phyloP scores from a whole-genome alignment of 2,329 filamentous ascomycete species.

The Ascochyta koolunga region DNA sequence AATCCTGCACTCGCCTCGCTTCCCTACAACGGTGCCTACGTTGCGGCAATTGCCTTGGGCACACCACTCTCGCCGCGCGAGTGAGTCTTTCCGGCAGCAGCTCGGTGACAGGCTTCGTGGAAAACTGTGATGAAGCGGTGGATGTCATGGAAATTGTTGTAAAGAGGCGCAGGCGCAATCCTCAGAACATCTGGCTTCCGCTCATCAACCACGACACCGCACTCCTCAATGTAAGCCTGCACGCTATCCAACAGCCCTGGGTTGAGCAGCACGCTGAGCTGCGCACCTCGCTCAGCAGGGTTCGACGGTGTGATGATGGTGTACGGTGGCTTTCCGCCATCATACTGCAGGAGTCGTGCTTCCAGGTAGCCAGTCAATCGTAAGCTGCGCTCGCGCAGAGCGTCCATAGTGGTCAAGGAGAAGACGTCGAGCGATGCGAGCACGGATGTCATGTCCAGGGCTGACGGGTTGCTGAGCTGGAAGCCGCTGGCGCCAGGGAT shows the following conservation, averaged over 20 bases:
- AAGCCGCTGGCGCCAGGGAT: constrained; percentile 80
- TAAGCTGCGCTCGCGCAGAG: constrained; percentile 73
- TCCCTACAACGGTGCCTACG: constrained; percentile 6
- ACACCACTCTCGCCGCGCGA: background rate
- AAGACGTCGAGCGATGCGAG: constrained; percentile 77
- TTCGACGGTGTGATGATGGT: constrained; percentile 72
- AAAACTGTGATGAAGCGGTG: constrained; percentile 55
- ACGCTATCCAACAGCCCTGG: constrained; percentile 74
- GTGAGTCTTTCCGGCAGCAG: constrained; percentile 18
- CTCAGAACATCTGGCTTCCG: constrained; percentile 84
- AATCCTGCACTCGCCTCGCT: background rate
- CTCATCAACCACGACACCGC: constrained; percentile 80
- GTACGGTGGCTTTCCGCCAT: constrained; percentile 45
- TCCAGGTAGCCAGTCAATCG: constrained; percentile 79
- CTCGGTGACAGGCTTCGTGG: constrained; percentile 53
- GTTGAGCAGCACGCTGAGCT: constrained; percentile 75
- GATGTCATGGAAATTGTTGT: constrained; percentile 80
- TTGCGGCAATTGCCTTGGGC: constrained; percentile 18
- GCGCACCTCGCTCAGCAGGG: constrained; percentile 73
- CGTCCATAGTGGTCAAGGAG: constrained; percentile 70
- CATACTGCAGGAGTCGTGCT: constrained; percentile 41
- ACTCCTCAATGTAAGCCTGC: constrained; percentile 66
- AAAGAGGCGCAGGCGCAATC: constrained; percentile 82
- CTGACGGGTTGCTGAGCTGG: constrained; percentile 84
- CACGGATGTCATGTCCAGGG: constrained; percentile 77